Base-by-base conservation (phyloP, 345 rosid genomes). In the Microcos paniculata region DNA sequence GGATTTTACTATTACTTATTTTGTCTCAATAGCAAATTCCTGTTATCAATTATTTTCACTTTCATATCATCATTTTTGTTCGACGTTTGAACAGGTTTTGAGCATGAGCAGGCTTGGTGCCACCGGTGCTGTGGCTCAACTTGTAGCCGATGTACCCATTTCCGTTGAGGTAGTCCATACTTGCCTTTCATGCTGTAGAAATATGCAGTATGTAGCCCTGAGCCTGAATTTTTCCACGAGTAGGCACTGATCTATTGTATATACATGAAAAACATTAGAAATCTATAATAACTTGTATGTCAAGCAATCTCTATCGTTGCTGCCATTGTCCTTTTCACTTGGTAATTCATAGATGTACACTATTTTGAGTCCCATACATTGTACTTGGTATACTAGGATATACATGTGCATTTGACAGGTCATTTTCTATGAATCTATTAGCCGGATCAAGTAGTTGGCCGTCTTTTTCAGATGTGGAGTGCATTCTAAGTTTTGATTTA, bases 91-190 rank as follows among this genome's bases (percentile, higher is more conserved):
- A 71, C 89, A 91, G 94, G 92, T 91, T 43, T 71, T 91, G 75
- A 91, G 91, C 83, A 90, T 88, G 92, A 91, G 97, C 76, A 77
- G 94, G 82, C 70, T 87, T 26, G 94, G 97, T 3, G 92, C 88
- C 75, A 82, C 97, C 0, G 90, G 90, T 28, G 92, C 94, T 0
- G 97, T 90, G 70, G 92, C 97, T 63, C 94, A 86, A 80, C 94
- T 90, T 51, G 89, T 91, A 5, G 87, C 94, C 4, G 94, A 90
- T 74, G 86, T 90, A 11, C 97, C 94, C 8, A 35, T 82, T 68
- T 87, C 89, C 30, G 68, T 81, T 3, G 92, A 91, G 94, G 97
- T 91, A 82, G 49, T 51, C 35, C 70, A 61, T 33, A 48, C 30
- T 70, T 70, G 8, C 10, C 58, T 18, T 42, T 42, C 45, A 42